phyloP scores from a whole-genome alignment of 345 rosid genomes.

The Eutrema yunnanense region DNA sequence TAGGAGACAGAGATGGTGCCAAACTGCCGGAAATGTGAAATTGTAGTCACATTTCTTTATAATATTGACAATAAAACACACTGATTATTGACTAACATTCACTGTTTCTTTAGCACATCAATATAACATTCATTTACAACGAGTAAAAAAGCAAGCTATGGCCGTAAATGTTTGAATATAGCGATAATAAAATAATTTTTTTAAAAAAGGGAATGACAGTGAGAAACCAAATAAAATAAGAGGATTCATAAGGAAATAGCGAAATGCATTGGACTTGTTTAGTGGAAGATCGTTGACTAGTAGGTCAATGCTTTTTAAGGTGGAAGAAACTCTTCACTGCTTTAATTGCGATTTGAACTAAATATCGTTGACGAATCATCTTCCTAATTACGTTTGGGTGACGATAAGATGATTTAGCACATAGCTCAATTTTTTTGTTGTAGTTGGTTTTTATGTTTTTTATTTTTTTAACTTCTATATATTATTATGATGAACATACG shows the following conservation, averaged over 20 bases:
- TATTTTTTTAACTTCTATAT: no score
- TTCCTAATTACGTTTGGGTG: slow-evolving; percentile 9
- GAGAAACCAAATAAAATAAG: slow-evolving; percentile 14
- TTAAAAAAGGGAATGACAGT: neutral
- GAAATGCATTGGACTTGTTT: slow-evolving; percentile 9
- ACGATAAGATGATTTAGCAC: slow-evolving; percentile 17
- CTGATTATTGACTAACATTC: neutral
- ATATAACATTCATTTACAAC: neutral
- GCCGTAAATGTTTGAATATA: slow-evolving; percentile 17
- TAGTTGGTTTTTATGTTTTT: no score
- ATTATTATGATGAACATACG: no score
- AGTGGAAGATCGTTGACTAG: slow-evolving; percentile 12
- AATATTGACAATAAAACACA: neutral
- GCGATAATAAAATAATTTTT: neutral
- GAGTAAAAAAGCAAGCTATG: neutral
- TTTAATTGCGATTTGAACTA: slow-evolving; percentile 20
- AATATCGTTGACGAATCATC: slow-evolving; percentile 24
- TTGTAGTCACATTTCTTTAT: neutral
- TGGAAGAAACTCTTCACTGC: neutral
- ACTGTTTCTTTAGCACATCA: neutral
- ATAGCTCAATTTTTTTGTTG: neutral
- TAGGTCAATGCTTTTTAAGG: neutral
- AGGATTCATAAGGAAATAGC: neutral
- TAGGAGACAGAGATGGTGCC: slow-evolving; percentile 5
- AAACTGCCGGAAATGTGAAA: slow-evolving; percentile 4